phyloP scores from a whole-genome alignment of 2,329 filamentous ascomycete genomes.

The Chaetomium olivaceum region DNA sequence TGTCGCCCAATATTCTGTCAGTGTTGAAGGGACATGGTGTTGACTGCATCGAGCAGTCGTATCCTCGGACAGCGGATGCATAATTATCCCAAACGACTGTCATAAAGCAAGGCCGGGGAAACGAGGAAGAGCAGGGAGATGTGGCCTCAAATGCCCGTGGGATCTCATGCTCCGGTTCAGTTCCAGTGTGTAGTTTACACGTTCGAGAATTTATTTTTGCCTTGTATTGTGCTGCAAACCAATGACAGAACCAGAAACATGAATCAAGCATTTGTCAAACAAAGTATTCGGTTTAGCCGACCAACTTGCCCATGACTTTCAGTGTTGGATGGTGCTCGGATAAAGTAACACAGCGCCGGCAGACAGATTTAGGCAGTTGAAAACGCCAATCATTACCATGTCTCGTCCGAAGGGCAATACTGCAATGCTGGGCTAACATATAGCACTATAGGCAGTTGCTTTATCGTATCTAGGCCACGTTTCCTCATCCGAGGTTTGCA shows the following conservation, averaged over 20 bases:
- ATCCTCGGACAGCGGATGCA: neutral
- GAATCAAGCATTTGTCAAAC: neutral
- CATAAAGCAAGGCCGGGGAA: too few relatives aligned
- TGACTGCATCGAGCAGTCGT: neutral
- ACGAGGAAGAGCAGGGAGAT: neutral
- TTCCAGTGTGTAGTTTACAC: neutral
- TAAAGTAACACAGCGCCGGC: constrained; percentile 22
- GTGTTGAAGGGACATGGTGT: neutral
- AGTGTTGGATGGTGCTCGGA: constrained; percentile 4
- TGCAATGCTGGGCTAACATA: constrained; percentile 16
- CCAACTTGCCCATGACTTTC: neutral
- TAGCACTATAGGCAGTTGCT: constrained; percentile 12
- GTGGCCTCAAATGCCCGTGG: neutral
- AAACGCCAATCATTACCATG: constrained; percentile 23
- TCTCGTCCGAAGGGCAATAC: constrained; percentile 16
- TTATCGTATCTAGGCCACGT: constrained; percentile 29
- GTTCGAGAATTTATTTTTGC: neutral
- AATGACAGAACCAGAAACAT: neutral
- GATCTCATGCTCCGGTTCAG: neutral
- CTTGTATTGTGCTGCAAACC: neutral
- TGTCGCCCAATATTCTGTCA: neutral
- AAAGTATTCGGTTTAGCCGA: constrained; percentile 1
- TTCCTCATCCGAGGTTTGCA: constrained; percentile 22
- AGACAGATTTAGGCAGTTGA: constrained; percentile 32
- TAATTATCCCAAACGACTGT: too few relatives aligned